Base-by-base conservation (phyloP, 2,329 filamentous ascomycete species). In the Nothophaeocryptopus gaeumannii region DNA sequence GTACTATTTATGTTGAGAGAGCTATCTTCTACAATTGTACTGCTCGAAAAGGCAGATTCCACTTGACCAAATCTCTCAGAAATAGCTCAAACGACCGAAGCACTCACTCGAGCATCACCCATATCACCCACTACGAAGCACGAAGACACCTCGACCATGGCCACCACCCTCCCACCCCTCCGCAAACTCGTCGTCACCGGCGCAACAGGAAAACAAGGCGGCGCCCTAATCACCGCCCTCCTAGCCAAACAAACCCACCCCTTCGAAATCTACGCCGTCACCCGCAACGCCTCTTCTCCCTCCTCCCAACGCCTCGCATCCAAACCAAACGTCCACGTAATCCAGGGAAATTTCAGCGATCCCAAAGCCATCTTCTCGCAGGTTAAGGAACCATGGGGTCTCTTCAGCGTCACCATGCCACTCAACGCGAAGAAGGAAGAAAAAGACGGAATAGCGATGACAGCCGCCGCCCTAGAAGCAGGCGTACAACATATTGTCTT, bases 401-500 rank as follows among this genome's bases (percentile, higher is more conserved):
- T 65, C 30, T 65, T 64, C 54, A 45, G 41, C 16, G 54, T 65
- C 10, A 59, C 57, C 2, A 60, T 56, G 35, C 58, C 56, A 2
- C 31, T 55, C 14, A 54, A 54, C 38, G 45, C 68, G 1, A 54
- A 71, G 33, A 62, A 63, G 55, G 78, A 81, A 65, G 73, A 79
- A 53, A 52, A 58, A 1, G 81, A 86, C 64, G 83, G 82, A 45
- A 82, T 76, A 35, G 72, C 68, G 0, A 68, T 87, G 7, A 72
- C 85, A 47, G 78, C 84, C 50, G 78, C 74, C n/a, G 72, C 79
- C 2, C 58, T 85, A 47, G 72, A 74, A 20, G 66, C 78, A 20
- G 73, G 74, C 10, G 78, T 86, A 34, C 70, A 74, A 51, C 77
- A 82, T 60, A 83, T 86, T 58, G 76, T 87, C 38, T 86, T 84